phyloP scores from a whole-genome alignment of 208 protist genomes.

The Trypanosoma platydactyli region DNA sequence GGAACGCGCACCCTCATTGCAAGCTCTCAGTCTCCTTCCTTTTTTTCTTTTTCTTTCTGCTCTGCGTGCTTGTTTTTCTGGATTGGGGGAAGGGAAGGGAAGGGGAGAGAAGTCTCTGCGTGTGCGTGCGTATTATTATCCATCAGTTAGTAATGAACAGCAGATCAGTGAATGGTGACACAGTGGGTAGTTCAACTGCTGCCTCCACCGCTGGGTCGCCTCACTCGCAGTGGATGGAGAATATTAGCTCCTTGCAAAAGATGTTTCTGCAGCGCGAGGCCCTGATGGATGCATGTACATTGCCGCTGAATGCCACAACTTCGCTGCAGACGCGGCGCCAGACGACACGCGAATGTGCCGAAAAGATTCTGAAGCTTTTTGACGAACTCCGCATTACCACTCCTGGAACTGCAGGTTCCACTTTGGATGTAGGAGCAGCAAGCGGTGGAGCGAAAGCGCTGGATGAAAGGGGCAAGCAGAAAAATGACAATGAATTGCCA shows the following conservation, averaged over 20 bases:
- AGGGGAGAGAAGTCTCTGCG: no score
- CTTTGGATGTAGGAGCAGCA: no score
- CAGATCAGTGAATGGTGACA: no score
- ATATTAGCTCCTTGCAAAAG: slow-evolving; percentile 13
- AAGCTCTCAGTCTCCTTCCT: no score
- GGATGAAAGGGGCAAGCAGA: neutral
- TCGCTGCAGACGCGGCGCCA: slow-evolving; percentile 1
- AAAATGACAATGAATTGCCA: neutral
- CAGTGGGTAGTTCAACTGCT: no score
- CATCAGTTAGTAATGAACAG: no score
- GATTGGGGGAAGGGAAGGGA: no score
- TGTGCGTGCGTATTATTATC: no score
- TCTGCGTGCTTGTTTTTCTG: no score
- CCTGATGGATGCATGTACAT: slow-evolving; percentile 23
- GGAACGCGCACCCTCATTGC: no score
- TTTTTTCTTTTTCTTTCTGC: no score
- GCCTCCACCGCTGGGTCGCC: neutral
- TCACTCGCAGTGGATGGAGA: neutral
- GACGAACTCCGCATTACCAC: slow-evolving; percentile 10
- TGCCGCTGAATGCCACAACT: neutral
- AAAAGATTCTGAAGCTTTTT: slow-evolving; percentile 24
- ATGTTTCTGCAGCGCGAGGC: slow-evolving; percentile 28
- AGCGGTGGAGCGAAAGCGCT: neutral
- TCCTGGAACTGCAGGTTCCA: no score
- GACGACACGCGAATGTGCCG: slow-evolving; percentile 3